These are phyloP conservation scores for Tetrapisispora taiwanensis DNA, from an alignment of 805 yeast species.

Conservation along the genomic window DNA sequence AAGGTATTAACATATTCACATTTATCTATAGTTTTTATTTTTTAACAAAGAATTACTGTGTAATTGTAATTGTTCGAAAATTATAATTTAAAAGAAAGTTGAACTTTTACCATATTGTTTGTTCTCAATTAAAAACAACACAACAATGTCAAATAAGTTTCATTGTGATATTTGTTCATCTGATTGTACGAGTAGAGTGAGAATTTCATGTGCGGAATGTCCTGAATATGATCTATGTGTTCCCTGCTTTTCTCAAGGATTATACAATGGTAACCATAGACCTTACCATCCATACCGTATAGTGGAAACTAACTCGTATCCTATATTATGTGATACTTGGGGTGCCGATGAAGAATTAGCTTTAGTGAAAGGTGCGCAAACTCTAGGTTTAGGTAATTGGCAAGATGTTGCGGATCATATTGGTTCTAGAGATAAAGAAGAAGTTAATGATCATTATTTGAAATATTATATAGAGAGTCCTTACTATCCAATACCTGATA, in stretches of 20 bases:
- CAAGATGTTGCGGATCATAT: slow-evolving; percentile 95
- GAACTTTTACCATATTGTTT: too few relatives aligned
- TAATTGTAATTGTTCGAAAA: too few relatives aligned
- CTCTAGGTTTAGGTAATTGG: slow-evolving; percentile 92
- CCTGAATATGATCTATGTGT: slow-evolving; percentile 95
- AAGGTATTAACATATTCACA: too few relatives aligned
- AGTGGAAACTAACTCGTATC: slow-evolving; percentile 90
- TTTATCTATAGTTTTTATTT: too few relatives aligned
- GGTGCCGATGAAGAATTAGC: slow-evolving; percentile 96
- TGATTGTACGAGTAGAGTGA: slow-evolving; percentile 85
- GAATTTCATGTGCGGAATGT: slow-evolving; percentile 88
- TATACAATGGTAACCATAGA: slow-evolving; percentile 70
- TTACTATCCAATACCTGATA: slow-evolving; percentile 82
- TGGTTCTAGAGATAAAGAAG: slow-evolving; percentile 86
- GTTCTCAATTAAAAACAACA: too few relatives aligned
- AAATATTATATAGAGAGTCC: slow-evolving; percentile 57
- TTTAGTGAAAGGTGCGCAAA: slow-evolving; percentile 84
- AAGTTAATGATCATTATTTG: slow-evolving; percentile 76
- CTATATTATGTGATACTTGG: slow-evolving; percentile 84
- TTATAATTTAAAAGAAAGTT: too few relatives aligned
- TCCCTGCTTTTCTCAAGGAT: slow-evolving; percentile 87
- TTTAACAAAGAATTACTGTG: too few relatives aligned
- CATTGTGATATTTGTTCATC: slow-evolving; percentile 96
- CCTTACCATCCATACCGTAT: slow-evolving; percentile 91
- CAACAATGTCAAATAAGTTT: slow-evolving; percentile 41